Percentiles rank a stretch among this genome's conserved stretches.
These are phyloP conservation scores for Xylaria sp. DNA, from an alignment of 2,329 filamentous ascomycete species.

Conservation along the genomic window DNA sequence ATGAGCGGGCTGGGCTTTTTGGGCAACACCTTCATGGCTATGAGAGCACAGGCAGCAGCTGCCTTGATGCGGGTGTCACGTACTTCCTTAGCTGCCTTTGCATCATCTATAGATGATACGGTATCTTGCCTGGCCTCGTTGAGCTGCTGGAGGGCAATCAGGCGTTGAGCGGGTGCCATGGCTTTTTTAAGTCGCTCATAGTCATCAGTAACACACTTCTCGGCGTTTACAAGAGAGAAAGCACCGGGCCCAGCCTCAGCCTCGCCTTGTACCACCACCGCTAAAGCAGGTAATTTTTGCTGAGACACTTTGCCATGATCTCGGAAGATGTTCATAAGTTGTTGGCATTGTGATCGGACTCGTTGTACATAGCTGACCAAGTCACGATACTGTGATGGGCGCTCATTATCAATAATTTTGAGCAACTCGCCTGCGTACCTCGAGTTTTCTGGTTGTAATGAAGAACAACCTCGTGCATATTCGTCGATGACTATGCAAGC, in stretches of 20 bases:
- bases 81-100: constrained; percentile 79
- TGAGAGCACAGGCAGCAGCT: constrained; percentile 85
- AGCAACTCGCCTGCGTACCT: constrained; percentile 75
- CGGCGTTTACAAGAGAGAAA: constrained; percentile 87
- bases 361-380: constrained; percentile 90
- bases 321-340: constrained; percentile 89
- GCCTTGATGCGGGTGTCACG: constrained; percentile 89
- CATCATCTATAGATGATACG: constrained; percentile 79
- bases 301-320: constrained; percentile 86
- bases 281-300: constrained; percentile 79
- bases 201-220: constrained; percentile 86
- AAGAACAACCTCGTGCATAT: constrained; percentile 73
- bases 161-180: constrained; percentile 87
- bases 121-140: constrained; percentile 80
- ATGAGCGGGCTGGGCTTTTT: constrained; percentile 95
- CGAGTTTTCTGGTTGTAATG: constrained; percentile 61
- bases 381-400: constrained; percentile 86
- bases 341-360: constrained; percentile 89
- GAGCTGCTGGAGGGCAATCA: constrained; percentile 83
- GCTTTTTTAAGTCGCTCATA: constrained; percentile 89
- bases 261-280: constrained; percentile 94
- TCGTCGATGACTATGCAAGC: constrained; percentile 89
- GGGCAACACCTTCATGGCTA: constrained; percentile 86
- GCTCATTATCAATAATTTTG: constrained; percentile 81
- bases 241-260: constrained; percentile 90